These are phyloP conservation scores for Epichloe bromicola DNA, from an alignment of 2,329 filamentous ascomycete genomes.

Conservation along the genomic window DNA sequence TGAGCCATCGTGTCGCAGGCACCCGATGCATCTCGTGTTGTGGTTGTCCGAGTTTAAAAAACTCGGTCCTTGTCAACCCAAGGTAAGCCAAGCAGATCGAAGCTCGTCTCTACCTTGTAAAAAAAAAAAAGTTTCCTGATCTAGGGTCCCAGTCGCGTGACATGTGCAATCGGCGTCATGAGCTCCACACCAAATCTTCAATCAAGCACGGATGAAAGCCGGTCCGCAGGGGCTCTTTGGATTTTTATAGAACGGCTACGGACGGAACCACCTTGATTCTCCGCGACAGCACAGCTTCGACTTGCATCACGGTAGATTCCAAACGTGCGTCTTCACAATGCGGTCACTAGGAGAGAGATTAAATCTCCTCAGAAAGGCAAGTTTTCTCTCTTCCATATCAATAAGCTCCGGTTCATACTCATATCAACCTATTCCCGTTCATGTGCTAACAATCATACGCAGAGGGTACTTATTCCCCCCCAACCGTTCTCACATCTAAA, in stretches of 20 bases:
- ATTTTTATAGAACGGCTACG: neutral
- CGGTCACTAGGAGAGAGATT: constrained; percentile 51
- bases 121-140: neutral
- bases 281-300: neutral
- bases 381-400: constrained; percentile 17
- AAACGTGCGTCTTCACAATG: constrained; percentile 16
- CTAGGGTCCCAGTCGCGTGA: neutral
- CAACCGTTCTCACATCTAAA: neutral
- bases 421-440: neutral
- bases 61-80: neutral
- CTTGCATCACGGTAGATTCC: neutral
- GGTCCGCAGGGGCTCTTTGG: constrained; percentile 6
- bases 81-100: neutral
- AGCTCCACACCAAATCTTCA: neutral
- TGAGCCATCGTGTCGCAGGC: constrained; percentile 29
- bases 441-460: constrained; percentile 1
- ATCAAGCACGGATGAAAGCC: constrained; percentile 12
- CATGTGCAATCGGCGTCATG: neutral
- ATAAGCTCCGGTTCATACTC: neutral
- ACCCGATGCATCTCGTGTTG: constrained; percentile 29
- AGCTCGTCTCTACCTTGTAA: neutral
- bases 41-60: neutral
- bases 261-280: neutral
- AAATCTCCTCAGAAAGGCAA: constrained; percentile 59
- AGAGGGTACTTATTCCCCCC: constrained; percentile 28